Conservation (phyloP, 805 yeast genomes). For the Lachancea mirantina region DNA sequence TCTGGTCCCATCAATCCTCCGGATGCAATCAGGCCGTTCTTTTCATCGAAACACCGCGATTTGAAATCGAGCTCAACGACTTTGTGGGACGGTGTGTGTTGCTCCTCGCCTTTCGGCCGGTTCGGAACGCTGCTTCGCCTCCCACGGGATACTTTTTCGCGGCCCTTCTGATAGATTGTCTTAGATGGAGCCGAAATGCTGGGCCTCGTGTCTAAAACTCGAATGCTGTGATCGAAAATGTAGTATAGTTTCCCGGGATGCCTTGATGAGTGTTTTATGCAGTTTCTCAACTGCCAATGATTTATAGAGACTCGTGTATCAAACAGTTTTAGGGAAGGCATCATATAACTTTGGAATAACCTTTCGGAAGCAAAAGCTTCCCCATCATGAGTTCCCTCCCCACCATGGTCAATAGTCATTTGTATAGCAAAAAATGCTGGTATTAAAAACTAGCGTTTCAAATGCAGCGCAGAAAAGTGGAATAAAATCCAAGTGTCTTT, state of each 20-base stretch:
- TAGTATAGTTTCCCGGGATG: constrained; percentile 44
- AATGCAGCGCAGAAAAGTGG: too few relatives aligned
- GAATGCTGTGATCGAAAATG: constrained; percentile 50
- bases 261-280: constrained; percentile 46
- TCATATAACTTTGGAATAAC: constrained; percentile 28
- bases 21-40: constrained; percentile 45
- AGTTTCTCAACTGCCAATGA: constrained; percentile 81
- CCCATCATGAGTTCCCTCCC: too few relatives aligned
- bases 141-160: too few relatives aligned
- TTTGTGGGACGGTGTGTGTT: constrained; percentile 25
- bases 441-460: neutral
- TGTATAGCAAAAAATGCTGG: constrained; percentile 1
- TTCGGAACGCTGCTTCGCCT: constrained; percentile 7
- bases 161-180: neutral
- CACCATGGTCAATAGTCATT: constrained; percentile 20
- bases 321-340: constrained; percentile 28
- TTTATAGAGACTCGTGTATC: constrained; percentile 29
- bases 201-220: constrained; percentile 36
- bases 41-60: constrained; percentile 64
- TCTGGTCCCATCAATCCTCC: constrained; percentile 44
- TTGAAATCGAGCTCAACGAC: constrained; percentile 50
- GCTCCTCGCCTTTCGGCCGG: constrained; percentile 1
- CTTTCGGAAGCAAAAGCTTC: constrained; percentile 28
- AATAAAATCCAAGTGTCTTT: too few relatives aligned
- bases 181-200: constrained; percentile 11